These are phyloP conservation scores for Rhodamnia argentea DNA, from an alignment of 345 rosid genomes.

Conservation along the genomic window DNA sequence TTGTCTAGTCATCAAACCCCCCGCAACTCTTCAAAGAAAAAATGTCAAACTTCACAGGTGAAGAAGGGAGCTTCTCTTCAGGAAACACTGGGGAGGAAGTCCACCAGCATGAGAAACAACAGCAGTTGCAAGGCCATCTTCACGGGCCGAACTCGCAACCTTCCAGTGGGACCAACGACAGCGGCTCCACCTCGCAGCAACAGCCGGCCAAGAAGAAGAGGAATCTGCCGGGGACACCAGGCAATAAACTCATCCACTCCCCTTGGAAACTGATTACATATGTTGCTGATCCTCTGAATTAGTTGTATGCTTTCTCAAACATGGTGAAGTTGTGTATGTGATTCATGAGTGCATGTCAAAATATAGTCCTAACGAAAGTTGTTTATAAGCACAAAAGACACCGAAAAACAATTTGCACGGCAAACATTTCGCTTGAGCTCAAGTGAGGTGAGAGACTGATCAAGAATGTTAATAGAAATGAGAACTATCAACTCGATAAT, in stretches of 20 bases:
- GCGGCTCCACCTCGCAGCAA: slow-evolving; percentile 22
- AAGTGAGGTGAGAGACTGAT: background rate
- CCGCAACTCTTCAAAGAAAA: background rate
- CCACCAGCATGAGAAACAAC: slow-evolving; percentile 28
- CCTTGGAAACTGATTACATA: background rate
- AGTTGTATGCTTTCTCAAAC: background rate
- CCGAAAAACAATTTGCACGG: background rate
- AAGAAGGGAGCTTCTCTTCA: slow-evolving; percentile 66
- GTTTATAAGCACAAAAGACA: background rate
- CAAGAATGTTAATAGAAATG: background rate
- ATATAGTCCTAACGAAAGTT: background rate
- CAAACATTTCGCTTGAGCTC: background rate
- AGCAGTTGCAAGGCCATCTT: slow-evolving; percentile 1
- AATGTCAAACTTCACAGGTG: slow-evolving; percentile 57
- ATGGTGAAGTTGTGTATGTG: background rate
- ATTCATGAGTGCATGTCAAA: background rate
- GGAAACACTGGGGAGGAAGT: slow-evolving; percentile 39
- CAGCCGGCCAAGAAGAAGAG: slow-evolving; percentile 56
- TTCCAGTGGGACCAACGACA: slow-evolving; percentile 12
- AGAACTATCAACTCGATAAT: background rate
- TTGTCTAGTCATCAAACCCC: background rate
- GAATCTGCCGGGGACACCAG: slow-evolving; percentile 74
- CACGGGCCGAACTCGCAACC: background rate
- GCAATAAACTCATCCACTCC: slow-evolving; percentile 13
- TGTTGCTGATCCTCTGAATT: background rate